Evolutionary conservation across 176 grass and related monocot species (phyloP).

Genomic region (Musa beccarii): DNA sequence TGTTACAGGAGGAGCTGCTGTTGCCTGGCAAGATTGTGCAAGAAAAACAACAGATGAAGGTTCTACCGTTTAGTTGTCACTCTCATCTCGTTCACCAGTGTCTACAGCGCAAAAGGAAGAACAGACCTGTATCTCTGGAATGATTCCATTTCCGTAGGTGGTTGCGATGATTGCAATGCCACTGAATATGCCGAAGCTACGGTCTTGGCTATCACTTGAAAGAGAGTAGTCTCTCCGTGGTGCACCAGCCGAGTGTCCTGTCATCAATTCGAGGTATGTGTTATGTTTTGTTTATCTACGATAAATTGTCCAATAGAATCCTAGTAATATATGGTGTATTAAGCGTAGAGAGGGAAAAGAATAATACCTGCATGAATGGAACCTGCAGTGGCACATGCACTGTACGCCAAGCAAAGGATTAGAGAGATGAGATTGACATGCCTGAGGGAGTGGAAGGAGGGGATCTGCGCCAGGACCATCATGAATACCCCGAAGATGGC

Average conservation of each 20-base stretch:
- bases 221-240: slow-evolving; percentile 59
- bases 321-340: background rate
- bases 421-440: slow-evolving; percentile 82
- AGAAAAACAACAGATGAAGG: background rate
- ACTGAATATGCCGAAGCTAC: slow-evolving; percentile 60
- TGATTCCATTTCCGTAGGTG: slow-evolving; percentile 82
- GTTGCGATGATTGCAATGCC: slow-evolving; percentile 81
- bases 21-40: slow-evolving; percentile 35
- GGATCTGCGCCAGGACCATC: slow-evolving; percentile 54
- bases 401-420: slow-evolving; percentile 62
- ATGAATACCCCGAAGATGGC: slow-evolving; percentile 69
- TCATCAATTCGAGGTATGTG: background rate
- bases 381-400: slow-evolving; percentile 62
- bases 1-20: slow-evolving; percentile 63
- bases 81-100: background rate
- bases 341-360: no score
- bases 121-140: slow-evolving; percentile 73
- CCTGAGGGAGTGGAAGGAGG: slow-evolving; percentile 81
- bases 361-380: slow-evolving; percentile 52
- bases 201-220: slow-evolving; percentile 26
- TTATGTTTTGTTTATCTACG: background rate
- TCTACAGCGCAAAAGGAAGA: background rate
- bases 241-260: slow-evolving; percentile 41
- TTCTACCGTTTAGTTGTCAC: background rate
- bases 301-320: background rate